phyloP scores from a whole-genome alignment of 2,329 filamentous ascomycete genomes.

The Colletotrichum orbiculare region DNA sequence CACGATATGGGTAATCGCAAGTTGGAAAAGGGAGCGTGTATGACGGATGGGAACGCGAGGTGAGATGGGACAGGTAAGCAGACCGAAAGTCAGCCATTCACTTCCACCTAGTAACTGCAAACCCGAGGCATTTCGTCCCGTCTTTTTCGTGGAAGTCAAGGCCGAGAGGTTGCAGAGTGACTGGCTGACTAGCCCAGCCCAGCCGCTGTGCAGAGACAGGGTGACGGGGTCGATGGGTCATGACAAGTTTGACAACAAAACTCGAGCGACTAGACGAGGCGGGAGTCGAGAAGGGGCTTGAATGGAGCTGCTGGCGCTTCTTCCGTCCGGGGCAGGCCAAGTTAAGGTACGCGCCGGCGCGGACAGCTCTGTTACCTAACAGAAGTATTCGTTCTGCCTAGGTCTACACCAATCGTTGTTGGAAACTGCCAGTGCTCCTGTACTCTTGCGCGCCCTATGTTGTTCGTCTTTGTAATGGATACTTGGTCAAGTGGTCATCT shows the following conservation, averaged over 20 bases:
- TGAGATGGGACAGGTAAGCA: slow-evolving; percentile 4
- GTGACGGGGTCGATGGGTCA: slow-evolving; percentile 19
- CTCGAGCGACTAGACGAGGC: slow-evolving; percentile 23
- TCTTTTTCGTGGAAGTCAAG: not conserved
- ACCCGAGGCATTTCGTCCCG: no score
- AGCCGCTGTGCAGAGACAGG: not conserved
- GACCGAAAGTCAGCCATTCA: not conserved
- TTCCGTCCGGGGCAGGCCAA: slow-evolving; percentile 30
- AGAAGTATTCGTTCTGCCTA: slow-evolving; percentile 21
- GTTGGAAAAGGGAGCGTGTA: not conserved
- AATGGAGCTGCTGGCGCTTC: slow-evolving; percentile 18
- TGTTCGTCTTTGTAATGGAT: slow-evolving; percentile 12
- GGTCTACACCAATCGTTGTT: slow-evolving; percentile 16
- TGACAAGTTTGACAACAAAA: slow-evolving; percentile 5
- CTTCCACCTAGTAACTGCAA: no score
- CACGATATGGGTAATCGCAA: no score
- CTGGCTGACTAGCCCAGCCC: slow-evolving; percentile 21
- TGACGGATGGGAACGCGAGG: slow-evolving; percentile 19
- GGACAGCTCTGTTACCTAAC: slow-evolving; percentile 23
- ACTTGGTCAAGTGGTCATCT: not conserved
- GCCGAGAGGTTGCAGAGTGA: no score
- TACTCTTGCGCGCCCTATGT: not conserved
- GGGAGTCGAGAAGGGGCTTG: slow-evolving; percentile 26
- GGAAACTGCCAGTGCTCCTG: slow-evolving; percentile 1
- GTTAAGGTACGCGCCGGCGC: slow-evolving; percentile 18